Conservation (phyloP, 2,329 filamentous ascomycete species). For the Raffaelea albimanens region DNA sequence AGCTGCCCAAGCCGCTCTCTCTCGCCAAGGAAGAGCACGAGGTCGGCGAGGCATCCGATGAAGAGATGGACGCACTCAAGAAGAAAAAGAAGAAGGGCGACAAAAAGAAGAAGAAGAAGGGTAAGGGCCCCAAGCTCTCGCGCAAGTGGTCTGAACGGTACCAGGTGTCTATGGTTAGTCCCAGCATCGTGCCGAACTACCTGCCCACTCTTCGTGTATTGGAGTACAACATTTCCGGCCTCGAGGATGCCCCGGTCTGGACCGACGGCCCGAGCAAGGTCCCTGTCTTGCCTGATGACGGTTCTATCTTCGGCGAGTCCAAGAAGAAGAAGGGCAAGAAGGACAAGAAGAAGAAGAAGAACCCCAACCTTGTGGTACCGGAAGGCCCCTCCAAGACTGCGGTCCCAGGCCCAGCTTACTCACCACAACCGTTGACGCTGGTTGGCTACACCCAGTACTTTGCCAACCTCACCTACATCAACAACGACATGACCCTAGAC, state of each 20-base stretch:
- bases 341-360: slow-evolving; percentile 42
- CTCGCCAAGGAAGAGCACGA: slow-evolving; percentile 6
- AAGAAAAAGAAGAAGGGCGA: slow-evolving; percentile 15
- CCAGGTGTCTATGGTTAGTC: slow-evolving; percentile 68
- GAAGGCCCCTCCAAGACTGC: slow-evolving; percentile 60
- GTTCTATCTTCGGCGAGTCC: slow-evolving; percentile 16
- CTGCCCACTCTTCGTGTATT: slow-evolving; percentile 84
- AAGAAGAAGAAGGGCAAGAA: slow-evolving; percentile 21
- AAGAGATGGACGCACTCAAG: slow-evolving; percentile 8
- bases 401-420: slow-evolving; percentile 83
- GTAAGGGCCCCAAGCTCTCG: slow-evolving; percentile 26
- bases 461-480: slow-evolving; percentile 85
- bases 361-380: slow-evolving; percentile 57
- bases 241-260: slow-evolving; percentile 50
- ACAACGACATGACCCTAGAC: slow-evolving; percentile 52
- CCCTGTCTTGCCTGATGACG: slow-evolving; percentile 13
- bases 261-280: slow-evolving; percentile 19
- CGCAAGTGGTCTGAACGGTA: slow-evolving; percentile 71
- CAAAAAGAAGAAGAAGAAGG: slow-evolving; percentile 12
- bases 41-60: slow-evolving; percentile 14
- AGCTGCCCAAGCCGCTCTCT: slow-evolving; percentile 47
- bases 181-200: slow-evolving; percentile 87
- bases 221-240: slow-evolving; percentile 81
- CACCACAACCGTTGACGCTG: slow-evolving; percentile 69
- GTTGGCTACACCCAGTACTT: slow-evolving; percentile 83